A percentile compares a stretch with the other conserved stretches of the same genome.
phyloP scores from a whole-genome alignment of 2,329 filamentous ascomycete species.

The Fusarium floridanum region DNA sequence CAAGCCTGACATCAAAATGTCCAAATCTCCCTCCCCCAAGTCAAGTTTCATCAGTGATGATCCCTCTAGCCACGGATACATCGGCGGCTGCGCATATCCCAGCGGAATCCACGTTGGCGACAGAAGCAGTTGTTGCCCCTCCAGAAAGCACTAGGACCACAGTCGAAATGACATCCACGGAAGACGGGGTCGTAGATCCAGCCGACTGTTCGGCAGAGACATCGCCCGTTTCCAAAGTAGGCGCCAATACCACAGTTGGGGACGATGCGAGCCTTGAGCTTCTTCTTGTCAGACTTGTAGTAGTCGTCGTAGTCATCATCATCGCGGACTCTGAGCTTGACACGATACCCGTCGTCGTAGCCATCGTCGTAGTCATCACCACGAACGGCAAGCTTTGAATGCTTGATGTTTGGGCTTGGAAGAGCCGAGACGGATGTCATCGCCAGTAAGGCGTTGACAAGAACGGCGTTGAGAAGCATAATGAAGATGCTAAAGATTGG shows the following conservation, averaged over 20 bases:
- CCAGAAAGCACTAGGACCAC: background rate
- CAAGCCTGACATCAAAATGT: background rate
- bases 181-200: background rate
- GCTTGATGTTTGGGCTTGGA: background rate
- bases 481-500: background rate
- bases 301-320: background rate
- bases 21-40: background rate
- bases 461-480: constrained; percentile 2
- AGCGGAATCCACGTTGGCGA: background rate
- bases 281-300: background rate
- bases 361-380: background rate
- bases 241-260: background rate
- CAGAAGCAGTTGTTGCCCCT: background rate
- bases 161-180: background rate
- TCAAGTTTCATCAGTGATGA: too few species aligned
- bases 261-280: background rate
- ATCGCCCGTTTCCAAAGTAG: background rate
- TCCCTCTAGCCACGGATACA: background rate
- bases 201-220: background rate
- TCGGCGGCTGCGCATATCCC: background rate
- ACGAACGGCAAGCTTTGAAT: background rate
- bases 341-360: background rate
- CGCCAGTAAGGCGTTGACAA: constrained; percentile 3
- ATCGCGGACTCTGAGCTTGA: background rate
- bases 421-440: background rate